Conservation (phyloP, 1,284 basidiomycete genomes). For the Spongispora temasekensis region DNA sequence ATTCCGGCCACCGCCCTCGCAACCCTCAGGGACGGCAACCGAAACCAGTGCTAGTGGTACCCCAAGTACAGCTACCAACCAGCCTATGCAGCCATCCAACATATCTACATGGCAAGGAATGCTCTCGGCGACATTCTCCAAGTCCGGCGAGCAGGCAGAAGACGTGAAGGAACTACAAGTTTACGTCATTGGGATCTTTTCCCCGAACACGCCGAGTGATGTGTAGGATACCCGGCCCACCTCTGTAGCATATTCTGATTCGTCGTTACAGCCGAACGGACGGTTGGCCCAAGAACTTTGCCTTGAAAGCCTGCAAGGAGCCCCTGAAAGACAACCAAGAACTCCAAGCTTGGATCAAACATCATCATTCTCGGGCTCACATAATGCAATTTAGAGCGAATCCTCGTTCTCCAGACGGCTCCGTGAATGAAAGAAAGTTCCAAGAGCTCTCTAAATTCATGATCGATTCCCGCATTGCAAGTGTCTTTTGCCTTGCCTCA, state of each 20-base stretch:
- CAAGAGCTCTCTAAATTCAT: constrained; percentile 44
- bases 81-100: constrained; percentile 2
- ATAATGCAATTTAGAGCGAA: constrained; percentile 38
- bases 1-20: constrained; percentile 13
- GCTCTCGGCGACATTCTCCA: constrained; percentile 50
- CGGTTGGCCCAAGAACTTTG: constrained; percentile 54
- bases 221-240: constrained; percentile 32
- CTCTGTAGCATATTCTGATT: constrained; percentile 3
- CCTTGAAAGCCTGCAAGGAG: constrained; percentile 46
- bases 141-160: constrained; percentile 38
- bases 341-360: constrained; percentile 53
- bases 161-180: constrained; percentile 48
- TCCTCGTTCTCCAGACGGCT: constrained; percentile 27
- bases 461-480: constrained; percentile 43
- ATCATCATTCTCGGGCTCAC: constrained; percentile 31
- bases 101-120: constrained; percentile 49
- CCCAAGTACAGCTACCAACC: constrained; percentile 6
- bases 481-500: constrained; percentile 22
- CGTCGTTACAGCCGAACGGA: constrained; percentile 43
- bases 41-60: constrained; percentile 9
- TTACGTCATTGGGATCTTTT: constrained; percentile 39
- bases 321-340: constrained; percentile 41
- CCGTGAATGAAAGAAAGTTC: constrained; percentile 44
- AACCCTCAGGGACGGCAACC: constrained; percentile 11
- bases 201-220: constrained; percentile 18